Base-by-base conservation (phyloP, 2,329 filamentous ascomycete species). In the Fonsecaea pedrosoi region DNA sequence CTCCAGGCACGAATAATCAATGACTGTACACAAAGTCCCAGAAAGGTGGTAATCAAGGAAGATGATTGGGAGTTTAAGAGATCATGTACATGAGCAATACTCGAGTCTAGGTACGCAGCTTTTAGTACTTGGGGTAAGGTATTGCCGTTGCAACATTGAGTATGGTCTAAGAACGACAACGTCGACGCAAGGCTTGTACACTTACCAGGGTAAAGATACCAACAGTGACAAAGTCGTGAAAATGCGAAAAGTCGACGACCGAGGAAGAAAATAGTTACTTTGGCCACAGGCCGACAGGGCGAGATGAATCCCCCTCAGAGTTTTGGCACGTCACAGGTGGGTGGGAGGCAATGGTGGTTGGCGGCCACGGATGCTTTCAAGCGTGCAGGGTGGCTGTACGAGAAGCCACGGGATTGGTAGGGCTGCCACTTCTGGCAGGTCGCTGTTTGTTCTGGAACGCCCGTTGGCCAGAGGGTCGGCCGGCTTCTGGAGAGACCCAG, bases 301-400 rank as follows among this genome's bases (percentile, higher is more conserved):
- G 40, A 58, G 38, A 59, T 56, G 38, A 55, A 50, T 42, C 13
- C 55, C 42, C 35, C 48, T 57, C 45, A 66, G 30, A 57, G 35
- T 62, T 25, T 61, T 61, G 60, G 65, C 45, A 68, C 63, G 68
- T 70, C 65, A 68, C 42, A 66, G 63, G 63, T 62, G 68, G 62
- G 68, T 65, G 66, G 66, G 57, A 48, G 60, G 34, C 38, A 35
- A 62, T 35, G 34, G 48, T 68, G 66, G 63, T 67, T 70, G 65
- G 68, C 60, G 55, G 64, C 60, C 50, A 32, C 55, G 18, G 10
- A 54, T 25, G 54, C 37, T 55, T 37, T 53, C 45, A 63, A 55
- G 57, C 58, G 42, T 65, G 62, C 65, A 68, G 62, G 62, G 68
- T 64, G 59, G 61, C 58, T 53, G 62, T 34, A 57, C 62, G 48